Evolutionary conservation across 2,329 filamentous ascomycete species (phyloP).

Genomic region (Cadophora malorum): DNA sequence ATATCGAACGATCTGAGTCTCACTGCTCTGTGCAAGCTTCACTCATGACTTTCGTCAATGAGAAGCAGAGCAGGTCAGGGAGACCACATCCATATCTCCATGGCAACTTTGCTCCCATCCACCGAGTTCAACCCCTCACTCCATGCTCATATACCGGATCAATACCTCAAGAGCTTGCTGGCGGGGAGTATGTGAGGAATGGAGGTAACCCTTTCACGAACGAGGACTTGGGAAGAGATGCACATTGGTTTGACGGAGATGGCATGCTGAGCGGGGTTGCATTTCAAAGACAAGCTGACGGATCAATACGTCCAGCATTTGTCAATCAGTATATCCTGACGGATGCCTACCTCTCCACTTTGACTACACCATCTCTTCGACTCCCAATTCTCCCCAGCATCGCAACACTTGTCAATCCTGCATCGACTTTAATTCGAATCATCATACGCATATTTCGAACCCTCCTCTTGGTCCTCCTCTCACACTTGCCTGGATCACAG

Average conservation of each 20-base stretch:
- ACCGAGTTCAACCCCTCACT: constrained; percentile 59
- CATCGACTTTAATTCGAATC: constrained; percentile 59
- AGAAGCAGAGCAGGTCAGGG: constrained; percentile 35
- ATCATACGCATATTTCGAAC: constrained; percentile 60
- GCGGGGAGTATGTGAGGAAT: constrained; percentile 75
- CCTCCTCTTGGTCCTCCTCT: constrained; percentile 62
- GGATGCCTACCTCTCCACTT: constrained; percentile 65
- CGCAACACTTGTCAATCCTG: constrained; percentile 65
- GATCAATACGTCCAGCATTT: constrained; percentile 62
- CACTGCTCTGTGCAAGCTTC: constrained; percentile 33
- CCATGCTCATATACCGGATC: constrained; percentile 62
- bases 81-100: constrained; percentile 56
- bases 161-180: constrained; percentile 69
- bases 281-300: constrained; percentile 55
- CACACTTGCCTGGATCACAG: constrained; percentile 60
- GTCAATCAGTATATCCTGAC: constrained; percentile 74
- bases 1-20: constrained; percentile 10
- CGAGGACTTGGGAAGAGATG: constrained; percentile 63
- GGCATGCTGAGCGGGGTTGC: constrained; percentile 75
- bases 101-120: constrained; percentile 74
- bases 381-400: constrained; percentile 71
- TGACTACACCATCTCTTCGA: constrained; percentile 53
- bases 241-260: constrained; percentile 79
- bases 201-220: constrained; percentile 72
- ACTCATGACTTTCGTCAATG: constrained; percentile 38